phyloP scores from a whole-genome alignment of 768 basidiomycete species.

The Lactarius sanguifluus region DNA sequence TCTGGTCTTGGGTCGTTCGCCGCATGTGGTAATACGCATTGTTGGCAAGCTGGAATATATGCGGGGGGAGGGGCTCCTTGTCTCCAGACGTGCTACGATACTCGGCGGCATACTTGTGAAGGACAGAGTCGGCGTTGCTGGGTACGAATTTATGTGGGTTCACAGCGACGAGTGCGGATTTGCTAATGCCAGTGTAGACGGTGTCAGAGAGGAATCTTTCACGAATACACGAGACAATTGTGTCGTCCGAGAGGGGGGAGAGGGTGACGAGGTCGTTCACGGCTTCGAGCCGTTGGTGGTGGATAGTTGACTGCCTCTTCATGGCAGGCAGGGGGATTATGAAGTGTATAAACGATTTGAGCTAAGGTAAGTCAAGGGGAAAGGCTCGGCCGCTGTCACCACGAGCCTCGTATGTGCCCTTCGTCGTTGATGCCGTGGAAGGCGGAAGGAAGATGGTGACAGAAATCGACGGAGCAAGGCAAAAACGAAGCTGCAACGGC shows the following conservation, averaged over 20 bases:
- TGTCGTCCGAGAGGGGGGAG: constrained; percentile 72
- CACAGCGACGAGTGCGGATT: constrained; percentile 75
- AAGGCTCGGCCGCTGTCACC: neutral
- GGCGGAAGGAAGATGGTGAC: neutral
- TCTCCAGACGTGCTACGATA: constrained; percentile 73
- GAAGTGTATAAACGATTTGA: constrained; percentile 17
- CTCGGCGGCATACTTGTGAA: constrained; percentile 85
- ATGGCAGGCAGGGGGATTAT: constrained; percentile 30
- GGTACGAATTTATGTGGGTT: constrained; percentile 92
- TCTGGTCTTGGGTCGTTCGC: constrained; percentile 90
- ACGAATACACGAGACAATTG: constrained; percentile 79
- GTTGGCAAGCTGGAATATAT: constrained; percentile 89
- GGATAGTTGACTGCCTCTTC: constrained; percentile 50
- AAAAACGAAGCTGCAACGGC: constrained; percentile 1
- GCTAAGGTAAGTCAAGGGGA: neutral
- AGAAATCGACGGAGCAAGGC: neutral
- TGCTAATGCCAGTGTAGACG: constrained; percentile 74
- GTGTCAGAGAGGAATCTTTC: constrained; percentile 84
- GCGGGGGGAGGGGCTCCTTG: constrained; percentile 67
- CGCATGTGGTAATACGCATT: constrained; percentile 96
- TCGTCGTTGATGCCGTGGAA: constrained; percentile 20
- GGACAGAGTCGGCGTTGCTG: constrained; percentile 77
- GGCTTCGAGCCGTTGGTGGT: constrained; percentile 71
- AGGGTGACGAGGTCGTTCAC: constrained; percentile 68
- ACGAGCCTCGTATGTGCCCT: constrained; percentile 2